Conservation (phyloP, 352 stramenopile species). For the Globisporangium parvum region DNA sequence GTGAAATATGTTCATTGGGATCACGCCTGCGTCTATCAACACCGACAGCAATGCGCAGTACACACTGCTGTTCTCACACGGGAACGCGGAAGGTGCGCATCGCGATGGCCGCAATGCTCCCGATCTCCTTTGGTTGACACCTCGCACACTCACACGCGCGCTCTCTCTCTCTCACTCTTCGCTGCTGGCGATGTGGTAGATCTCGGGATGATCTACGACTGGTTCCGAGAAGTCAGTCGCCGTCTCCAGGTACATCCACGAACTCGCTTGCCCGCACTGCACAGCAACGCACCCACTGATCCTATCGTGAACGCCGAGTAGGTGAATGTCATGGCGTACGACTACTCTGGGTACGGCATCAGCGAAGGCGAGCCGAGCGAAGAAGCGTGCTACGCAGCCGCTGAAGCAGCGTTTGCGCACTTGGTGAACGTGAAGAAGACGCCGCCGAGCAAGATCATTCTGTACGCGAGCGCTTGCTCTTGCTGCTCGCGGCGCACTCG, state of each 20-base stretch:
- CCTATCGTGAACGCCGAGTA: slow-evolving; percentile 8
- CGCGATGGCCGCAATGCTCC: too few species aligned
- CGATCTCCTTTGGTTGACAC: neutral
- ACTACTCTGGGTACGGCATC: slow-evolving; percentile 98
- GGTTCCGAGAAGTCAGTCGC: slow-evolving; percentile 92
- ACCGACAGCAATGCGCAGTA: slow-evolving; percentile 82
- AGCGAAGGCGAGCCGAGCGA: slow-evolving; percentile 90
- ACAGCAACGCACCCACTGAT: neutral
- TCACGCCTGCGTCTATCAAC: too few species aligned
- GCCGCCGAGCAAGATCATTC: slow-evolving; percentile 90
- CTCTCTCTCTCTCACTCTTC: neutral
- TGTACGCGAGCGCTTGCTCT: slow-evolving; percentile 64
- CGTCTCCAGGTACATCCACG: slow-evolving; percentile 48
- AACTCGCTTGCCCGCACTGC: neutral
- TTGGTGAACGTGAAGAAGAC: slow-evolving; percentile 91
- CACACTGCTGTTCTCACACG: slow-evolving; percentile 96
- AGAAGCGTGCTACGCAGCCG: slow-evolving; percentile 93
- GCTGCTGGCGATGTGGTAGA: slow-evolving; percentile 37
- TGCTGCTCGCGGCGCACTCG: slow-evolving; percentile 4
- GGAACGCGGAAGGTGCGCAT: slow-evolving; percentile 91
- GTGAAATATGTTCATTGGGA: too few species aligned
- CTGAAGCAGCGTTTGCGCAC: slow-evolving; percentile 95
- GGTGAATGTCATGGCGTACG: slow-evolving; percentile 88
- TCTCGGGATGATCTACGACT: slow-evolving; percentile 97
- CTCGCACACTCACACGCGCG: neutral